These are phyloP conservation scores for Hordeum vulgare DNA, from an alignment of 176 grass and related monocot species.

Conservation along the genomic window DNA sequence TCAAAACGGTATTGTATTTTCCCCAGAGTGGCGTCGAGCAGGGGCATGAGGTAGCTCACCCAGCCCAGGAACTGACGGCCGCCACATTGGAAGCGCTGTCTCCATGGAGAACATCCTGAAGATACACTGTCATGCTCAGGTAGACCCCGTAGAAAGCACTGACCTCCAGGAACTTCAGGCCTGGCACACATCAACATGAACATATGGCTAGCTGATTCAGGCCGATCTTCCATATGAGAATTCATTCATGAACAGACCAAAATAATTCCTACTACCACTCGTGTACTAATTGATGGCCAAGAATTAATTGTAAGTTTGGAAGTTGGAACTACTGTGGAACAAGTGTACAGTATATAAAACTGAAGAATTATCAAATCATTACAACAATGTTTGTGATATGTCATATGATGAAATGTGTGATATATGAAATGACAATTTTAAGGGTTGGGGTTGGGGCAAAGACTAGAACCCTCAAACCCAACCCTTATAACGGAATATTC, in stretches of 20 bases:
- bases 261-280: neutral
- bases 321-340: neutral
- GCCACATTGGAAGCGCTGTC: conserved; percentile 58
- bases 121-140: conserved; percentile 57
- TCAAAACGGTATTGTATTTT: conserved; percentile 45
- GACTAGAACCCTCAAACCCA: too few species aligned
- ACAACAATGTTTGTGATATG: too few species aligned
- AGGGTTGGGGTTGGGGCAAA: too few species aligned
- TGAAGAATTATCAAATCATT: neutral
- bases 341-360: too few species aligned
- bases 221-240: neutral
- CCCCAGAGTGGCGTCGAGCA: conserved; percentile 57
- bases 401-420: too few species aligned
- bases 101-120: conserved; percentile 56
- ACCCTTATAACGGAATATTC: too few species aligned
- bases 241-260: neutral
- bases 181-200: too few species aligned
- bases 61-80: conserved; percentile 46
- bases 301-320: neutral
- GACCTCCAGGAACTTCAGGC: conserved; percentile 60
- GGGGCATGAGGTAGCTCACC: conserved; percentile 48
- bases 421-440: too few species aligned
- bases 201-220: neutral
- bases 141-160: conserved; percentile 47
- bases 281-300: neutral